Evolutionary conservation across 441 rosid genomes (phyloP).

Genomic region (California macrophylla): DNA sequence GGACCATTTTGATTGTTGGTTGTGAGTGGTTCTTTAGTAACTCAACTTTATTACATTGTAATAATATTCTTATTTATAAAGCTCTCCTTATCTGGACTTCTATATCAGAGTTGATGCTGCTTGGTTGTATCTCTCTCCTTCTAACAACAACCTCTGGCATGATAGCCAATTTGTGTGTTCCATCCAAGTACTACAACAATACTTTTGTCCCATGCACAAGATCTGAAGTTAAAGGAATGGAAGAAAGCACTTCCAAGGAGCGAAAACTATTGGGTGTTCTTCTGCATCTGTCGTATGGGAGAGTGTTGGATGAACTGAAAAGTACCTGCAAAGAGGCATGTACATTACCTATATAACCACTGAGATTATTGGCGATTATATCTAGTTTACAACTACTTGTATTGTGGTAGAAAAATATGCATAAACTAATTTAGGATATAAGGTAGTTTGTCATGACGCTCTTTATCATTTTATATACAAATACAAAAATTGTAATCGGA

Average conservation of each 20-base stretch:
- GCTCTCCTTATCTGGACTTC: constrained; percentile 9
- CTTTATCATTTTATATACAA: background rate
- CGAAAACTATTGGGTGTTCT: constrained; percentile 40
- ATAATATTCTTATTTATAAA: constrained; percentile 13
- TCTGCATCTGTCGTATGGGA: constrained; percentile 32
- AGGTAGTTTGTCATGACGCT: background rate
- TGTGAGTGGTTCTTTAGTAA: constrained; percentile 1
- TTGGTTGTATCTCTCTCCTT: constrained; percentile 87
- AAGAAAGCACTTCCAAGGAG: constrained; percentile 32
- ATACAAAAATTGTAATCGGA: background rate
- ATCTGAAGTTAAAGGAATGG: constrained; percentile 43
- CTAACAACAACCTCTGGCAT: constrained; percentile 66
- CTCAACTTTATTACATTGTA: background rate
- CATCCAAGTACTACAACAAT: constrained; percentile 63
- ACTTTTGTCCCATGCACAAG: constrained; percentile 62
- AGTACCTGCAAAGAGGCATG: constrained; percentile 68
- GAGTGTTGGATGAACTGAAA: constrained; percentile 39
- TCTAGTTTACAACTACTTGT: constrained; percentile 2
- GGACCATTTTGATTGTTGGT: background rate
- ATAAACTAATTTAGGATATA: background rate
- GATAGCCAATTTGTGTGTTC: constrained; percentile 69
- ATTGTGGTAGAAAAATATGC: background rate
- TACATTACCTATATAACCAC: constrained; percentile 13
- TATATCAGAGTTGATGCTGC: constrained; percentile 83
- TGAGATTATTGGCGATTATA: constrained; percentile 11